phyloP scores from a whole-genome alignment of 345 rosid species.

The Gynandropsis gynandra region DNA sequence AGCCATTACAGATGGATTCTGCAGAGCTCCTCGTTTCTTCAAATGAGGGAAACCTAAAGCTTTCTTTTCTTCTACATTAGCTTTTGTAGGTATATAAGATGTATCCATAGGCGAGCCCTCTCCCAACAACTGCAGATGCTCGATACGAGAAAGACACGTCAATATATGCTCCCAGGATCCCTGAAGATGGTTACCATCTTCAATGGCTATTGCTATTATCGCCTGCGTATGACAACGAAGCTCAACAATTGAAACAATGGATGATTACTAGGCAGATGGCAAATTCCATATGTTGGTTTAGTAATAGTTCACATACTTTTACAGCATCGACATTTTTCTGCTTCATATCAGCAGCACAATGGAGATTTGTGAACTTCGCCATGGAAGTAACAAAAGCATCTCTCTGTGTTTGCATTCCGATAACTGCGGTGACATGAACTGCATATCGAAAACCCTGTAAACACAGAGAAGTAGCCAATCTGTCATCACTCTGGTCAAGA shows the following conservation, averaged over 20 bases:
- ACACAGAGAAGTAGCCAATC: slow-evolving; percentile 80
- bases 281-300: background rate
- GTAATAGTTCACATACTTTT: slow-evolving; percentile 43
- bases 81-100: slow-evolving; percentile 44
- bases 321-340: slow-evolving; percentile 97
- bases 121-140: slow-evolving; percentile 89
- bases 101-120: slow-evolving; percentile 82
- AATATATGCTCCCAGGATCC: slow-evolving; percentile 96
- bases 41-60: slow-evolving; percentile 49
- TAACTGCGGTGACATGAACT: slow-evolving; percentile 83
- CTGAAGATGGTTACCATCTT: slow-evolving; percentile 90
- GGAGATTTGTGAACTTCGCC: slow-evolving; percentile 96
- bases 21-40: slow-evolving; percentile 82
- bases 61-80: slow-evolving; percentile 69
- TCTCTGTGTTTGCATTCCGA: slow-evolving; percentile 98
- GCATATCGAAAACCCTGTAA: slow-evolving; percentile 80
- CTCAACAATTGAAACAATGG: slow-evolving; percentile 1
- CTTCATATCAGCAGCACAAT: slow-evolving; percentile 96
- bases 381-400: slow-evolving; percentile 97
- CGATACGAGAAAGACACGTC: slow-evolving; percentile 93
- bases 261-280: background rate
- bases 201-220: slow-evolving; percentile 84
- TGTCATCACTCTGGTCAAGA: slow-evolving; percentile 90
- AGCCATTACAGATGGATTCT: slow-evolving; percentile 91
- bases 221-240: slow-evolving; percentile 41